Conservation (phyloP, 768 basidiomycete species). For the Suillus discolor region DNA sequence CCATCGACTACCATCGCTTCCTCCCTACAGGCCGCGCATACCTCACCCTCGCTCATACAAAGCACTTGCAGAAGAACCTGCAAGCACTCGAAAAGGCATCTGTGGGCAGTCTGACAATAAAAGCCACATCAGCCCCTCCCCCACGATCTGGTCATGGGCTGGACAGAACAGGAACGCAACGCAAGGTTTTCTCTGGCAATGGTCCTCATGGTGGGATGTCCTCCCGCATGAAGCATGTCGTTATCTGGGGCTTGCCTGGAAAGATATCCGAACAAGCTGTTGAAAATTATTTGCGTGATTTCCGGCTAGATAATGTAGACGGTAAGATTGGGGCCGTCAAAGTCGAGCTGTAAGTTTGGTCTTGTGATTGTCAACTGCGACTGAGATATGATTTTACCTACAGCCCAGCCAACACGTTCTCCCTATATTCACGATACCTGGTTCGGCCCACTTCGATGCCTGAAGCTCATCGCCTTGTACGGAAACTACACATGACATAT, state of each 20-base stretch:
- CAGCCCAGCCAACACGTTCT: slow-evolving; percentile 42
- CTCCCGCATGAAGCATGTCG: slow-evolving; percentile 54
- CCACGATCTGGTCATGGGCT: slow-evolving; percentile 28
- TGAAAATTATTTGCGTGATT: slow-evolving; percentile 43
- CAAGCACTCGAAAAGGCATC: slow-evolving; percentile 43
- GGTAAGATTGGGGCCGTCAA: slow-evolving; percentile 51
- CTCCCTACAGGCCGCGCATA: slow-evolving; percentile 59
- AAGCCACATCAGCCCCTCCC: slow-evolving; percentile 32
- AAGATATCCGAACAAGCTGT: slow-evolving; percentile 40
- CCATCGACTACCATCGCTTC: slow-evolving; percentile 62
- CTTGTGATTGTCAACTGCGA: slow-evolving; percentile 11
- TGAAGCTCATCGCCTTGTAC: slow-evolving; percentile 72
- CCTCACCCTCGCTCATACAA: slow-evolving; percentile 53
- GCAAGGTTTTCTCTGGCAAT: slow-evolving; percentile 17
- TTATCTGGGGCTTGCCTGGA: slow-evolving; percentile 63
- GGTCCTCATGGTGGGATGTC: slow-evolving; percentile 56
- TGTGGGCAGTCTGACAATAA: slow-evolving; percentile 48
- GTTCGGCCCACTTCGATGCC: slow-evolving; percentile 57
- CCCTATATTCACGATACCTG: slow-evolving; percentile 52
- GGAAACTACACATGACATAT: slow-evolving; percentile 60
- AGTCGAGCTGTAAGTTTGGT: slow-evolving; percentile 42
- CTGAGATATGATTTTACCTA: slow-evolving; percentile 4
- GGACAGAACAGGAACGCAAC: slow-evolving; percentile 28
- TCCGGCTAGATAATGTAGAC: slow-evolving; percentile 42
- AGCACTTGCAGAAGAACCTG: slow-evolving; percentile 45